These are phyloP conservation scores for Strobilomyces confusus DNA, from an alignment of 768 basidiomycete species.

Conservation along the genomic window DNA sequence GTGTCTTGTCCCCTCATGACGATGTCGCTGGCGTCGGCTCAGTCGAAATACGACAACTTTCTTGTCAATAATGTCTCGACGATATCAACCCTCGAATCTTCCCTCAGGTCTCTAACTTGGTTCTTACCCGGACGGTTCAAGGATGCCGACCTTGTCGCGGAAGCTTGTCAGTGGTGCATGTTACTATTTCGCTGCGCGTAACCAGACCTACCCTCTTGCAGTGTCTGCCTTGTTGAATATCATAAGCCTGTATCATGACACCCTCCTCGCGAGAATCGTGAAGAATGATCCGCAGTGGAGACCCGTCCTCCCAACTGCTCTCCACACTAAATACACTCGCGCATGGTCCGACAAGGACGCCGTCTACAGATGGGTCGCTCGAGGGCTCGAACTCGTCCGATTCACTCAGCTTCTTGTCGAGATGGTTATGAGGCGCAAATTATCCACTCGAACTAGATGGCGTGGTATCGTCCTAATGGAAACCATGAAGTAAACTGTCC, in stretches of 20 bases:
- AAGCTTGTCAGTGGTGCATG: conserved; percentile 73
- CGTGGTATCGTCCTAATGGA: conserved; percentile 75
- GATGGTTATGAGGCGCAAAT: conserved; percentile 78
- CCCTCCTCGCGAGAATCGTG: conserved; percentile 68
- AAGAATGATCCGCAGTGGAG: conserved; percentile 64
- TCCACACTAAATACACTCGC: conserved; percentile 86
- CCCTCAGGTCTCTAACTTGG: conserved; percentile 89
- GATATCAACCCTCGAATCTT: conserved; percentile 85
- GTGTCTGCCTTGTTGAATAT: conserved; percentile 87
- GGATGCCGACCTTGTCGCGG: conserved; percentile 93
- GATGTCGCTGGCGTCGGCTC: conserved; percentile 64
- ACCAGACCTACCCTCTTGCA: conserved; percentile 31
- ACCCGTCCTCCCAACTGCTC: conserved; percentile 69
- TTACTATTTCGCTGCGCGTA: conserved; percentile 12
- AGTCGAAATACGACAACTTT: conserved; percentile 76
- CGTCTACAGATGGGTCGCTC: conserved; percentile 75
- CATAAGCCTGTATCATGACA: conserved; percentile 93
- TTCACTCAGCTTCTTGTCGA: conserved; percentile 85
- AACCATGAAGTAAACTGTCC: conserved; percentile 66
- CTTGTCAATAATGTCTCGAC: conserved; percentile 81
- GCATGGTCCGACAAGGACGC: conserved; percentile 73
- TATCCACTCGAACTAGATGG: conserved; percentile 65
- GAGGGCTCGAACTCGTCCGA: conserved; percentile 69
- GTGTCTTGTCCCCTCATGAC: not conserved
- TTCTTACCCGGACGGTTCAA: conserved; percentile 95